A percentile compares a stretch with the other conserved stretches of the same genome.
Conservation (phyloP, 2,329 filamentous ascomycete species). For the Hypoxylon sp. region DNA sequence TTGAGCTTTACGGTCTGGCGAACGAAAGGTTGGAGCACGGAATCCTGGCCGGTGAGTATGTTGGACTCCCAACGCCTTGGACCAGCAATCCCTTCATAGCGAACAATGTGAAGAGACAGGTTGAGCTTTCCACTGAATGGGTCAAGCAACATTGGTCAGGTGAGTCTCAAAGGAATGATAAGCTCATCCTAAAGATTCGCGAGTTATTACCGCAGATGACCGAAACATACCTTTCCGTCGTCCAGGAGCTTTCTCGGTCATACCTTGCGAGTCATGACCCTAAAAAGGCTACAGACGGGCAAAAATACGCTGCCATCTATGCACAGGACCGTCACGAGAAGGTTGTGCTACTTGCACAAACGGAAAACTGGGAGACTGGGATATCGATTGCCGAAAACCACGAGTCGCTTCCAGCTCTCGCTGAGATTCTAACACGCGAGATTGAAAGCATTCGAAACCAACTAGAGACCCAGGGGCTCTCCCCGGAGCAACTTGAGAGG, state of each 20-base stretch:
- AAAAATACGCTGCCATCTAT: constrained; percentile 59
- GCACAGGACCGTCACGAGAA: constrained; percentile 60
- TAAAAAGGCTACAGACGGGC: constrained; percentile 52
- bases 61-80: constrained; percentile 82
- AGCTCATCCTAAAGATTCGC: constrained; percentile 56
- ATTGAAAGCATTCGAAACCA: constrained; percentile 54
- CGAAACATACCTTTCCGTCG: constrained; percentile 62
- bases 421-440: constrained; percentile 64
- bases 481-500: constrained; percentile 49
- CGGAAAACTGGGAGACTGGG: constrained; percentile 65
- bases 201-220: constrained; percentile 60
- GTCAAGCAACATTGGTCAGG: constrained; percentile 55
- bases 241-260: constrained; percentile 63
- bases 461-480: constrained; percentile 45
- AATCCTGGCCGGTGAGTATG: constrained; percentile 70
- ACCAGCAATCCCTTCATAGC: constrained; percentile 74
- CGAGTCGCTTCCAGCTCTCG: constrained; percentile 62
- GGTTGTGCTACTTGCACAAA: constrained; percentile 61
- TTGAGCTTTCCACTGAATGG: constrained; percentile 66
- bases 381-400: constrained; percentile 68
- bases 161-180: constrained; percentile 45
- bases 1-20: constrained; percentile 75
- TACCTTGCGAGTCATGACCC: constrained; percentile 55
- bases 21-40: constrained; percentile 72
- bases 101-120: constrained; percentile 68